Evolutionary conservation across 805 yeast species (phyloP).

Genomic region (Clavispora phyllophila): DNA sequence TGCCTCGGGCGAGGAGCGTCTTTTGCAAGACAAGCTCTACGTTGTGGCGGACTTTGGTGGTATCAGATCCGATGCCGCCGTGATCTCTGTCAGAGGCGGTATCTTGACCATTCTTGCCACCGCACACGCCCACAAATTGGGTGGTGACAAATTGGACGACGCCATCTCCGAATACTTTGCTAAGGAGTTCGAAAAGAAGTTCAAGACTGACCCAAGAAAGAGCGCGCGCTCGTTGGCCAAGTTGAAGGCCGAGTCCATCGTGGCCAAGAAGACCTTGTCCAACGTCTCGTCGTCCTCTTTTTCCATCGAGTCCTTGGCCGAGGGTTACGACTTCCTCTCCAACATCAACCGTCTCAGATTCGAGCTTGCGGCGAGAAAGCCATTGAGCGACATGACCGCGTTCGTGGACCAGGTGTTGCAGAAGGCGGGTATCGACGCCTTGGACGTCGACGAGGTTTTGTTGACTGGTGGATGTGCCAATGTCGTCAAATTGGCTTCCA

Average conservation of each 20-base stretch:
- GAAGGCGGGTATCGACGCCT: constrained; percentile 79
- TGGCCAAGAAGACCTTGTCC: constrained; percentile 86
- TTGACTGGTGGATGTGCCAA: constrained; percentile 92
- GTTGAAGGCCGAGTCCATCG: constrained; percentile 74
- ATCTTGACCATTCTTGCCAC: constrained; percentile 84
- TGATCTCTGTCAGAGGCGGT: constrained; percentile 90
- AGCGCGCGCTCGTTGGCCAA: constrained; percentile 86
- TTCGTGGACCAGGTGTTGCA: constrained; percentile 70
- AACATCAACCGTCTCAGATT: constrained; percentile 90
- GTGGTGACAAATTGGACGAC: constrained; percentile 83
- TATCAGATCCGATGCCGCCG: constrained; percentile 91
- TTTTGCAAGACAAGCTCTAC: constrained; percentile 63
- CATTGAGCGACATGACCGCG: constrained; percentile 66
- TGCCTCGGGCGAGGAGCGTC: constrained; percentile 32
- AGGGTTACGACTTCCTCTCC: constrained; percentile 90
- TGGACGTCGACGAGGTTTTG: constrained; percentile 86
- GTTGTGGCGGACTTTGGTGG: constrained; percentile 98
- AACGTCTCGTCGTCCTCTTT: constrained; percentile 85
- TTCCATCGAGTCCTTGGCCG: constrained; percentile 91
- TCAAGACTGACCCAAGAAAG: constrained; percentile 70
- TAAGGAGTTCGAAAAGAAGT: constrained; percentile 89
- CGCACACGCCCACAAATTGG: constrained; percentile 73
- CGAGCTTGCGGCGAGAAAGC: constrained; percentile 80
- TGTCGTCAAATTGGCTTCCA: constrained; percentile 83
- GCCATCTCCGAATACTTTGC: constrained; percentile 80